Evolutionary conservation across 345 rosid genomes (phyloP).

Genomic region (Leavenworthia alabamica): DNA sequence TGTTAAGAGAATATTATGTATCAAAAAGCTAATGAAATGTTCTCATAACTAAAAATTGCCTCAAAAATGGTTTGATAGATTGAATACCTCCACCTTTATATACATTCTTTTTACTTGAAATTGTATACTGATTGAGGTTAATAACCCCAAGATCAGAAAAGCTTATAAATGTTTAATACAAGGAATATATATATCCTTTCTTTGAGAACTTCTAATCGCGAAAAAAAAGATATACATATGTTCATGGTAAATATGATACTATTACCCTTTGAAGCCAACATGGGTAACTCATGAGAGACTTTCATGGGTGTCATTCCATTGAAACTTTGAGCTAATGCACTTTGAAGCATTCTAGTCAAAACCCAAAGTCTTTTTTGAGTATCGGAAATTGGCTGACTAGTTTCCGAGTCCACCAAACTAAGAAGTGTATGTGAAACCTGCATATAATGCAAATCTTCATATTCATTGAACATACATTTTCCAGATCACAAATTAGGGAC

Average conservation of each 20-base stretch:
- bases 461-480: slow-evolving; percentile 2
- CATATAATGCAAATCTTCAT: slow-evolving; percentile 31
- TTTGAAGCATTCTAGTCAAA: slow-evolving; percentile 75
- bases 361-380: slow-evolving; percentile 53
- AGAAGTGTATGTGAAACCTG: slow-evolving; percentile 98
- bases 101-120: neutral
- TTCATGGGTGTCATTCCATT: slow-evolving; percentile 56
- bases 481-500: slow-evolving; percentile 6
- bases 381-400: slow-evolving; percentile 59
- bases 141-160: neutral
- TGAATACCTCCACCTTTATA: slow-evolving; percentile 10
- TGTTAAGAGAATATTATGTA: neutral
- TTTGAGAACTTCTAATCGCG: no score
- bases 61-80: neutral
- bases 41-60: neutral
- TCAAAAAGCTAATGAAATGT: slow-evolving; percentile 1
- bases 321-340: slow-evolving; percentile 74
- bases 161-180: neutral
- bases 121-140: neutral
- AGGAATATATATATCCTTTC: no score
- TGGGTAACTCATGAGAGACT: slow-evolving; percentile 35
- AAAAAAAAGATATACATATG: no score
- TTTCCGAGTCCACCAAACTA: slow-evolving; percentile 72
- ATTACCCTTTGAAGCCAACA: slow-evolving; percentile 38
- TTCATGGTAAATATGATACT: slow-evolving; percentile 30